These are phyloP conservation scores for Colletotrichum lindemuthianum DNA, from an alignment of 2,329 filamentous ascomycete genomes.

Conservation along the genomic window DNA sequence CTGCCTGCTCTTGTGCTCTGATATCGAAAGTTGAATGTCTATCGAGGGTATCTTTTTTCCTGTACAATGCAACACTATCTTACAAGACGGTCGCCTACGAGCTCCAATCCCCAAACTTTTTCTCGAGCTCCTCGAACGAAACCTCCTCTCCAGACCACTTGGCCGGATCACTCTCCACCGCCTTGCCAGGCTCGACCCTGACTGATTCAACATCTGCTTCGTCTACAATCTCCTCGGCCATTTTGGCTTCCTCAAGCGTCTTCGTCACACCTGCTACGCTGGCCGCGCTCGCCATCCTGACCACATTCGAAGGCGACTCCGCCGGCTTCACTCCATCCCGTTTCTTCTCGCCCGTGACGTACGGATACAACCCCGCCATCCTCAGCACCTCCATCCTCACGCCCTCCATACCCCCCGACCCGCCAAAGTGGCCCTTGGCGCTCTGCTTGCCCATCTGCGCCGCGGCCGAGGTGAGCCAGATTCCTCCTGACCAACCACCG, in stretches of 20 bases:
- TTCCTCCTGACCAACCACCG: slow-evolving; percentile 46
- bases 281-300: no score
- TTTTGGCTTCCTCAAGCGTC: background rate
- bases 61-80: slow-evolving; percentile 10
- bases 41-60: slow-evolving; percentile 24
- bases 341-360: slow-evolving; percentile 2
- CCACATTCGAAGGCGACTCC: no score
- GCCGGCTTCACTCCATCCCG: background rate
- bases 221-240: background rate
- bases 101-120: slow-evolving; percentile 34
- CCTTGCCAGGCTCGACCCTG: slow-evolving; percentile 24
- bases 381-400: slow-evolving; percentile 52
- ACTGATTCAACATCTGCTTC: background rate
- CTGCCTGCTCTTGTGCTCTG: no score
- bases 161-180: slow-evolving; percentile 30
- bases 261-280: background rate
- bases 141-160: slow-evolving; percentile 46
- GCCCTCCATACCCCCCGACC: slow-evolving; percentile 51
- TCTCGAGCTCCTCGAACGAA: slow-evolving; percentile 48
- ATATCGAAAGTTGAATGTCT: background rate
- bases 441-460: slow-evolving; percentile 48
- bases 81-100: background rate
- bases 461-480: slow-evolving; percentile 43
- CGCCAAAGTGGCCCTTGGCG: slow-evolving; percentile 38
- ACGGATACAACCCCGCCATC: slow-evolving; percentile 49